Percentiles rank a stretch among this genome's conserved stretches.
phyloP scores from a whole-genome alignment of 1,284 basidiomycete species.

The Cryptococcus maquisensis region DNA sequence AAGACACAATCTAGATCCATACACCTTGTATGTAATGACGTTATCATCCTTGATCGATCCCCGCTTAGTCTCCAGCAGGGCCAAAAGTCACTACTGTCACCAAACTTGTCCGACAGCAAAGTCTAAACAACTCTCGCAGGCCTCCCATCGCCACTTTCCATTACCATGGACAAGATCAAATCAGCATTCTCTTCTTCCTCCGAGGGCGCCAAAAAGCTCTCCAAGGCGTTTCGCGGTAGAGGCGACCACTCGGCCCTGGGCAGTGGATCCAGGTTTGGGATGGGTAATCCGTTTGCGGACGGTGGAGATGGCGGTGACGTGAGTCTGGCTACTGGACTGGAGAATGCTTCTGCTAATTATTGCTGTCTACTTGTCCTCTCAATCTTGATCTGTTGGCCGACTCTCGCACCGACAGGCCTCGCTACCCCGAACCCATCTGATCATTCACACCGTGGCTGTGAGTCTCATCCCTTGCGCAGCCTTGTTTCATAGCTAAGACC shows the following conservation, averaged over 20 bases:
- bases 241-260: conserved; percentile 20
- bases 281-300: conserved; percentile 31
- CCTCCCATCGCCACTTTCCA: not conserved
- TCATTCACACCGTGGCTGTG: conserved; percentile 25
- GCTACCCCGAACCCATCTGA: conserved; percentile 20
- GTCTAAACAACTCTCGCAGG: not conserved
- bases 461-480: conserved; percentile 2
- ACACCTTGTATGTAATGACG: too few relatives aligned
- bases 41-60: not conserved
- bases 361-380: not conserved
- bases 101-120: too few relatives aligned
- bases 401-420: conserved; percentile 15
- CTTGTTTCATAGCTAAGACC: not conserved
- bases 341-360: too few relatives aligned
- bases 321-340: conserved; percentile 6
- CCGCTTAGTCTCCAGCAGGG: not conserved
- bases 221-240: conserved; percentile 31
- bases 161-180: conserved; percentile 31
- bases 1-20: too few relatives aligned
- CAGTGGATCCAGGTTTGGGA: conserved; percentile 3
- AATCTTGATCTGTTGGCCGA: not conserved
- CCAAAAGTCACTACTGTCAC: too few relatives aligned
- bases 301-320: conserved; percentile 31
- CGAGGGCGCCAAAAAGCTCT: conserved; percentile 17
- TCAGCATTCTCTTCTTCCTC: conserved; percentile 18